These are phyloP conservation scores for Canariomyces notabilis DNA, from an alignment of 2,329 filamentous ascomycete species.

Conservation along the genomic window DNA sequence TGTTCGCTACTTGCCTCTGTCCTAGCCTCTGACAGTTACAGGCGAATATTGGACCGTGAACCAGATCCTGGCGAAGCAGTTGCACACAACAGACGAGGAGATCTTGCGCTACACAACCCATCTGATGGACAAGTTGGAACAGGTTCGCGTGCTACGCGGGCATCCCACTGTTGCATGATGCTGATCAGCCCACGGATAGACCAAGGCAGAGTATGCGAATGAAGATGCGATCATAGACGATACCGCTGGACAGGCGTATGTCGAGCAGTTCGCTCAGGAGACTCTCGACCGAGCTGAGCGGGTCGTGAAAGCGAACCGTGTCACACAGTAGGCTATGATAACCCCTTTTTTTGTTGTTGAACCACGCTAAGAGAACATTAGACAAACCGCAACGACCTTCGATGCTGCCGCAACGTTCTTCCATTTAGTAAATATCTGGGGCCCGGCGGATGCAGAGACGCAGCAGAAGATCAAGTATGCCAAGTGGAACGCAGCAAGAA, in stretches of 20 bases:
- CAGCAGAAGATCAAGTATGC: constrained; percentile 89
- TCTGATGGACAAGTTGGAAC: constrained; percentile 88
- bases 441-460: constrained; percentile 65
- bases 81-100: constrained; percentile 75
- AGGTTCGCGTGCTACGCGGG: constrained; percentile 40
- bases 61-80: constrained; percentile 74
- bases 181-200: constrained; percentile 37
- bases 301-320: constrained; percentile 75
- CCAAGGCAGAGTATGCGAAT: constrained; percentile 65
- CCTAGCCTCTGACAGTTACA: constrained; percentile 33
- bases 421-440: constrained; percentile 83
- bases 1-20: too few relatives aligned
- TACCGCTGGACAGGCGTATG: constrained; percentile 78
- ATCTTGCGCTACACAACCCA: constrained; percentile 73
- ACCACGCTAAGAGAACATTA: constrained; percentile 31
- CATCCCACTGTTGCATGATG: not conserved
- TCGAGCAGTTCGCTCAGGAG: constrained; percentile 89
- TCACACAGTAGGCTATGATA: constrained; percentile 57
- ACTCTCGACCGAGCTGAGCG: constrained; percentile 81
- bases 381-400: constrained; percentile 90
- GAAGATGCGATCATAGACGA: constrained; percentile 87
- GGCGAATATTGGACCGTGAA: constrained; percentile 91
- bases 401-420: constrained; percentile 90
- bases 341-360: not conserved
- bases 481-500: constrained; percentile 91